A percentile compares a stretch with the other conserved stretches of the same genome.
These are phyloP conservation scores for Ustilago sp. DNA, from an alignment of 1,284 basidiomycete genomes.

Conservation along the genomic window DNA sequence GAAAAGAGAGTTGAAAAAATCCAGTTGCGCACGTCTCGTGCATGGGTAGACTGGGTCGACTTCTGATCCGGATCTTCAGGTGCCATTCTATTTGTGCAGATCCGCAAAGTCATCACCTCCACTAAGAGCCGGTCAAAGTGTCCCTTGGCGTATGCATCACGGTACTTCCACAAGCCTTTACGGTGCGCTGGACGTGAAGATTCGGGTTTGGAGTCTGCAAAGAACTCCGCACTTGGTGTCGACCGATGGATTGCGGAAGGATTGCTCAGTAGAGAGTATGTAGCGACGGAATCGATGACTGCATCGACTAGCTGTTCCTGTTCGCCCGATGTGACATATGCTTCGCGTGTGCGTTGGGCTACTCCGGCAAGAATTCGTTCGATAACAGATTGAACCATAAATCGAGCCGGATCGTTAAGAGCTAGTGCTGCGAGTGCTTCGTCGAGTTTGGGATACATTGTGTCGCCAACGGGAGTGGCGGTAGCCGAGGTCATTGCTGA, in stretches of 20 bases:
- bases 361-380: constrained; percentile 42
- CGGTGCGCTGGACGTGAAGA: background rate
- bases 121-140: constrained; percentile 41
- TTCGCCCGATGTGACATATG: constrained; percentile 49
- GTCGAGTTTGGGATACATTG: constrained; percentile 42
- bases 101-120: constrained; percentile 39
- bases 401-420: constrained; percentile 54
- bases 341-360: constrained; percentile 17
- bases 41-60: constrained; percentile 44
- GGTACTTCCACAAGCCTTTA: constrained; percentile 28
- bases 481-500: constrained; percentile 46
- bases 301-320: constrained; percentile 49
- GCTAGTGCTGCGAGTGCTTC: constrained; percentile 34
- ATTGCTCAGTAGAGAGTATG: constrained; percentile 55
- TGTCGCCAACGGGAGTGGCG: constrained; percentile 44
- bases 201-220: constrained; percentile 17
- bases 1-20: constrained; percentile 51
- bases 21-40: constrained; percentile 49
- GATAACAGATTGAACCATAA: constrained; percentile 51
- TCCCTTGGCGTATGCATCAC: constrained; percentile 36
- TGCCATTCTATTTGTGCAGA: constrained; percentile 33
- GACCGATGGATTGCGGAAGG: constrained; percentile 38
- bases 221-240: constrained; percentile 46
- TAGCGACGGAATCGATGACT: constrained; percentile 57
- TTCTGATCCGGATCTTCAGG: constrained; percentile 58